These are phyloP conservation scores for Plantago rigida DNA, from an alignment of 305 asterid species.

Conservation along the genomic window DNA sequence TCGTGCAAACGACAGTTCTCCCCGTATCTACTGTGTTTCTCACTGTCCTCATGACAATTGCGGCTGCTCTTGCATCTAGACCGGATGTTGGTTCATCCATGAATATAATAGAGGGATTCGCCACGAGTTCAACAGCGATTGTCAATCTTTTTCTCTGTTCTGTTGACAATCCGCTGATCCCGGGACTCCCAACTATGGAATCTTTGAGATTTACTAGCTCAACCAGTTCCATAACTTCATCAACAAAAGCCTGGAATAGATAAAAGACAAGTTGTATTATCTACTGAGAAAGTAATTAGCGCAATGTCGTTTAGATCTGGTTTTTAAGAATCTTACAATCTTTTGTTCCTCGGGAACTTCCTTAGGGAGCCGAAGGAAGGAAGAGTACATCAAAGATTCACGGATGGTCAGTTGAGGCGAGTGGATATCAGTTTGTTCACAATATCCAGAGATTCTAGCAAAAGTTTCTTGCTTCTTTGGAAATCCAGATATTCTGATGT, in stretches of 20 bases:
- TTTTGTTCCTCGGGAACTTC: constrained; percentile 28
- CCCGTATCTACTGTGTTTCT: constrained; percentile 68
- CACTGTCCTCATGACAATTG: constrained; percentile 74
- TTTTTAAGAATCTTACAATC: not conserved
- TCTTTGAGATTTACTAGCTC: constrained; percentile 49
- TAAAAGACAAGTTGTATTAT: not conserved
- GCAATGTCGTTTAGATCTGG: not conserved
- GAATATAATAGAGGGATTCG: constrained; percentile 69
- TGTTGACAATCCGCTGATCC: constrained; percentile 64
- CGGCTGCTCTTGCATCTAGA: constrained; percentile 75
- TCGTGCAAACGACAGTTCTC: constrained; percentile 70
- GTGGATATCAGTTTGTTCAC: constrained; percentile 78
- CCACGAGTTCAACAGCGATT: constrained; percentile 73
- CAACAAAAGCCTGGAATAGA: constrained; percentile 47
- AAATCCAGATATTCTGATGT: constrained; percentile 62
- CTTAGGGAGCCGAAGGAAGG: constrained; percentile 59
- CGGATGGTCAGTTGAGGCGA: constrained; percentile 64
- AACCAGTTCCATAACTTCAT: constrained; percentile 73
- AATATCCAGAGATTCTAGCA: constrained; percentile 69
- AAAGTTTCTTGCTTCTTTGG: constrained; percentile 66
- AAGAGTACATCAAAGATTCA: constrained; percentile 62
- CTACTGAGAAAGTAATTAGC: no score
- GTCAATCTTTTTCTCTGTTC: constrained; percentile 73
- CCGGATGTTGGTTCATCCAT: constrained; percentile 88
- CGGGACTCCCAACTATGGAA: constrained; percentile 59